Evolutionary conservation across 2,329 filamentous ascomycete genomes (phyloP).

Genomic region (Sclerotinia minor): DNA sequence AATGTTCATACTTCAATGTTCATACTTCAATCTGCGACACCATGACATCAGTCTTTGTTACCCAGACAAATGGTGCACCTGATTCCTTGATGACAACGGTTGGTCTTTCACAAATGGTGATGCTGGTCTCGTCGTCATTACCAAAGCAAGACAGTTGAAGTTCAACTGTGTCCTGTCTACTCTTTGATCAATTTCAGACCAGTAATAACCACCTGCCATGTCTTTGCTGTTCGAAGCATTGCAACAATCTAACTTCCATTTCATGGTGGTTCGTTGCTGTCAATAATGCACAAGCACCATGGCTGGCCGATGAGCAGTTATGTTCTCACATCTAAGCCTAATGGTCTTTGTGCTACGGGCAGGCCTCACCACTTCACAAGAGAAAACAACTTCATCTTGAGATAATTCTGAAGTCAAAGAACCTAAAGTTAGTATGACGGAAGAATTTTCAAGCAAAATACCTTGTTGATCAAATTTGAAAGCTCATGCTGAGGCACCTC

Average conservation of each 20-base stretch:
- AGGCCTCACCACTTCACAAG: not conserved
- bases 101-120: not conserved
- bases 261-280: slow-evolving; percentile 81
- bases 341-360: not conserved
- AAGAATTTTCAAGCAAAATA: too few species aligned
- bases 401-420: not conserved
- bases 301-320: slow-evolving; percentile 43
- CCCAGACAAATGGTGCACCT: too few species aligned
- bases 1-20: not conserved
- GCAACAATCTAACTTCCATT: slow-evolving; percentile 43
- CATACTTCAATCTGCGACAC: not conserved
- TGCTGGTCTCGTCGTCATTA: not conserved
- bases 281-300: slow-evolving; percentile 95
- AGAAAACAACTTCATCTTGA: not conserved
- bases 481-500: not conserved
- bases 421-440: not conserved
- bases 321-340: too few species aligned
- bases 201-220: too few species aligned
- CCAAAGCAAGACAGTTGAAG: too few species aligned
- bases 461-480: not conserved
- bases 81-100: not conserved
- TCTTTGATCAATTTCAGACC: not conserved
- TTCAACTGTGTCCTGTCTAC: not conserved
- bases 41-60: too few species aligned
- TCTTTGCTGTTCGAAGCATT: not conserved